Evolutionary conservation across 371 early-diverging fungal genomes (phyloP), one percentile per base, ranked within the genome.

Genomic region (Mortierella sp.): DNA sequence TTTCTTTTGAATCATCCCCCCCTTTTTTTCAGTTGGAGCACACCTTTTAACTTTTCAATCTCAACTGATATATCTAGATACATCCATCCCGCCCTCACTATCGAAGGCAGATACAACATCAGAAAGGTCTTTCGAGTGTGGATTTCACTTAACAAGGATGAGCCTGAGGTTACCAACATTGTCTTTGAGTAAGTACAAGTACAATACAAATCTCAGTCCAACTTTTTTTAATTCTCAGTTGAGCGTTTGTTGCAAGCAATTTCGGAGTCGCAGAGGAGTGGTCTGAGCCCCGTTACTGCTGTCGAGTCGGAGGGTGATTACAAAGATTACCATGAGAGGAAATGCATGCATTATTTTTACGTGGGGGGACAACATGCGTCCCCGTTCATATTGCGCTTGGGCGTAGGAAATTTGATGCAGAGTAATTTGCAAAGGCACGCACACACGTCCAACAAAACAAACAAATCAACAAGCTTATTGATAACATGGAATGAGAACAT

Each of bases 51-150:
- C n/a, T 13, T 58, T 32, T 19, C 19, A 17, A 15, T 12, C 17
- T 29, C 28, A 55, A 26, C 17, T 8, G 9, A 29, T 55, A 7
- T 22, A 17, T 1, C 55, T 75, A 80, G 81, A 71, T 80, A 80
- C 56, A 37, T 80, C 26, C 89, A 89, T 49, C 89, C 90, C n/a
- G 75, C 89, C 53, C 83, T 90, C 83, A 86, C 85, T 22, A 86
- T 87, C 45, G 80, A 88, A 29, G 90, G 90, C 6, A 83, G 85
- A 10, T 66, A 80, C 43, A 88, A 90, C 57, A 90, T 90, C 45
- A 88, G 88, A 58, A 89, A 88, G 69, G 88, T 90, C 2, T 90
- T 88, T 64, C 85, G 88, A 2, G 89, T 90, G 8, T 90, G 90
- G 90, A 87, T 87, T 34, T 85, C 88, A 0, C 75, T 90, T 62